Evolutionary conservation across 257 asterid genomes (phyloP), one percentile per base, ranked within the genome.

Genomic region (Mitragyna speciosa): DNA sequence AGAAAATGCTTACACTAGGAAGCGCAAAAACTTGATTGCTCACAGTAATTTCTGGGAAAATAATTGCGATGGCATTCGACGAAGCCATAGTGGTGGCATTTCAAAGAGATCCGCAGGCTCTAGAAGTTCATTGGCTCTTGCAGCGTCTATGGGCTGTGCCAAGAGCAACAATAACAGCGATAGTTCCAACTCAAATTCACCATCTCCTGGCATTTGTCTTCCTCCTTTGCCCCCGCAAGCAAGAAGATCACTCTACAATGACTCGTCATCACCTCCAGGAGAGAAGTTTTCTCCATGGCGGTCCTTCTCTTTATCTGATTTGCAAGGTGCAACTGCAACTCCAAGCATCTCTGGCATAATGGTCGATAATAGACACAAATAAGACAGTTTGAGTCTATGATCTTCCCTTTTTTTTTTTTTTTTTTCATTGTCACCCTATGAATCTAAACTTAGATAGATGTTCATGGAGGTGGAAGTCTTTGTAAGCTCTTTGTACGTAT

Each of bases 221-320:
- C 97, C 97, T 86, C 98, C 97, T 73, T 84, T 90, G 82, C 98
- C 97, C 20, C 93, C 97, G 0, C 91, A 84, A 78, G 81, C 87
- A 74, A 87, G 89, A 83, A 78, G 82, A 85, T 49, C 80, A 81
- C 56, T 77, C 31, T 51, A 76, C 58, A 73, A 56, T 64, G 95
- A 84, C 78, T 84, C 71, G 12, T 59, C 84, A 47, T 80, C 90
- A 59, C 90, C 91, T 78, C 89, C 91, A 5, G 81, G 58, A 36
- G 90, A 88, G 70, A 91, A 82, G 82, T 81, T 86, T 59, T 81
- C 90, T 80, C 72, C 97, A 10, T 89, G 88, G 88, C 89, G 97
- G 81, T 90, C 96, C 41, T 89, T 86, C 85, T 94, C 98, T 65
- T 81, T 94, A 76, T 88, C 91, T 78, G 96, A 94, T 83, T 85